Conservation (phyloP, 176 grass and related monocot species). For the Canna indica region DNA sequence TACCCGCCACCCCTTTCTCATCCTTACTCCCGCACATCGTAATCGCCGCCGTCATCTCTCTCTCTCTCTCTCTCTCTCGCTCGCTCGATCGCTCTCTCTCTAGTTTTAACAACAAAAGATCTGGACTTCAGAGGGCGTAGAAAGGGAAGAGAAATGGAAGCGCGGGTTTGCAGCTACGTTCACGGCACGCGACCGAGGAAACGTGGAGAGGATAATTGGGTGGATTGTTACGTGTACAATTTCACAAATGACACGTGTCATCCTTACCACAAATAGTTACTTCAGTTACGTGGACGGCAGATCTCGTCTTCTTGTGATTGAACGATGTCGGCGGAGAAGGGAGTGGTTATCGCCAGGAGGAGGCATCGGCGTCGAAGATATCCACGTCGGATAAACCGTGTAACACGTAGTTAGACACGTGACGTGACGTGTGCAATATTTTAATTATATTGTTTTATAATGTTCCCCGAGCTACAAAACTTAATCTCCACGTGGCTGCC, state of each 20-base stretch:
- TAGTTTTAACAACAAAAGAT: background rate
- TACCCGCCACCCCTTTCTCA: background rate
- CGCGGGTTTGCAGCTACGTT: constrained; percentile 1
- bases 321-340: background rate
- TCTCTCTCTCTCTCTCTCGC: background rate
- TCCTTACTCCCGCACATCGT: background rate
- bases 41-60: constrained; percentile 7
- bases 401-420: background rate
- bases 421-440: background rate
- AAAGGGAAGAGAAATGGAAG: background rate
- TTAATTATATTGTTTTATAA: no score
- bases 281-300: background rate
- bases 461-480: no score
- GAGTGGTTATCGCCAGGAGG: no score
- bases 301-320: background rate
- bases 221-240: background rate
- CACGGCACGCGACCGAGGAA: constrained; percentile 1
- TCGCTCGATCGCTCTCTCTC: background rate
- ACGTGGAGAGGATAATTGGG: background rate
- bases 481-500: no score
- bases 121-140: background rate
- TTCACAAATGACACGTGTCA: background rate
- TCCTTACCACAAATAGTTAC: background rate
- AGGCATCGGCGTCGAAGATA: no score
- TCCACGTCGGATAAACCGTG: background rate